Evolutionary conservation across 164 flowering plant species (phyloP), one percentile per base, ranked within the genome.

Genomic region (Houttuynia cordata): DNA sequence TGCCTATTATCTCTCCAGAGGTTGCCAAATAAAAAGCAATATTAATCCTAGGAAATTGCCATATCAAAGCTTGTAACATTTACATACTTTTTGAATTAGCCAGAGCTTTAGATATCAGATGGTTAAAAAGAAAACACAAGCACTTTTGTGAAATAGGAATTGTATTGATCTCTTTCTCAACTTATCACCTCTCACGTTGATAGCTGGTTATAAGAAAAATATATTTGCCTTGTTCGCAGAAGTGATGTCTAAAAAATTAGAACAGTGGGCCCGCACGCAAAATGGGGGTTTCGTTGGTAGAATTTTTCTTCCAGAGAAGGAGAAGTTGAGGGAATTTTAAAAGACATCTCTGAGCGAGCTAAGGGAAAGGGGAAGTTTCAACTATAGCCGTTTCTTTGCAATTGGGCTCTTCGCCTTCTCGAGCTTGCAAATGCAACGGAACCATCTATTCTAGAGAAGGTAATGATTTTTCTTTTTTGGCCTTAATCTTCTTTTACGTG

Each of bases 301-400:
- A 82, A 62, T 93, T 90, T n/a, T 75, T 57, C 94, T 62, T 81
- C 96, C 19, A 78, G 70, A 72, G 89, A 86, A 62, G 99, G 99
- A 70, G 97, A 93, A 74, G 80, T 86, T 63, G 99, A 93, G 71
- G 81, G 66, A 42, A 70, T 78, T 59, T 59, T 93, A 41, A 90
- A 93, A 77, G 92, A 83, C 62, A 83, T 90, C 72, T 81, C 96
- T 7, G 83, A 78, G 72, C 81, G 96, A 69, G 97, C 96, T 63
- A 80, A 79, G 51, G 69, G 80, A 17, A 81, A 77, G 56, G n/a
- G 88, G 79, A 18, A 79, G 72, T 64, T 93, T 93, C 72, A 83
- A 85, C 82, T 93, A 90, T 68, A 93, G 97, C 60, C 94, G 97
- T 23, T 90, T 90, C 81, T 86, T 93, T 76, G 99, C 97, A 19